phyloP scores from a whole-genome alignment of 176 grass and related monocot genomes.

The Bonia amplexicaulis region DNA sequence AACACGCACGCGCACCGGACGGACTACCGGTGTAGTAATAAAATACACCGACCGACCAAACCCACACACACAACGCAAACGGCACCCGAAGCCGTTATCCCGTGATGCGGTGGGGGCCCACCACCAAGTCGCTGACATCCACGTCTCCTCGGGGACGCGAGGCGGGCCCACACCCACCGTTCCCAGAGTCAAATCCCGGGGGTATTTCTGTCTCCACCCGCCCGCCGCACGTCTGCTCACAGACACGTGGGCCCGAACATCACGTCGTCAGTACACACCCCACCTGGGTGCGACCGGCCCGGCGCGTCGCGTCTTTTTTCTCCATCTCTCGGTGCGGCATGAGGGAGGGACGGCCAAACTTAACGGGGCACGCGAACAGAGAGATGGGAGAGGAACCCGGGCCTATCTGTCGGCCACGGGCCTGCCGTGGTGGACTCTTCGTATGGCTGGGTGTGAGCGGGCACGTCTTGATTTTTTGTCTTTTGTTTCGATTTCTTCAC shows the following conservation, averaged over 20 bases:
- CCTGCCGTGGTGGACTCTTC: neutral
- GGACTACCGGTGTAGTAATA: neutral
- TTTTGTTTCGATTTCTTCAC: too few species aligned
- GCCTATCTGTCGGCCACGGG: constrained; percentile 9
- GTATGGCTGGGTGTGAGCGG: neutral
- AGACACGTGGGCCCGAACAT: constrained; percentile 6
- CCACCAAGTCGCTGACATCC: constrained; percentile 12
- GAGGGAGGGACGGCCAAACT: neutral
- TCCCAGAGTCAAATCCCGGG: neutral
- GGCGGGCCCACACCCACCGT: neutral
- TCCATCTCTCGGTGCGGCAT: neutral
- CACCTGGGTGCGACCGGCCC: neutral
- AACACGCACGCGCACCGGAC: neutral
- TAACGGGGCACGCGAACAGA: constrained; percentile 37
- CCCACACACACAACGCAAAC: neutral
- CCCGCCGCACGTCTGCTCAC: rapidly evolving
- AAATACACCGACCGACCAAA: neutral
- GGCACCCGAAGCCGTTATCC: neutral
- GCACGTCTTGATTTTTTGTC: too few species aligned
- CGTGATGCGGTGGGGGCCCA: constrained; percentile 35
- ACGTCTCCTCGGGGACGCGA: neutral
- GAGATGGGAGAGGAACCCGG: neutral
- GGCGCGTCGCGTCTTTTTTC: neutral
- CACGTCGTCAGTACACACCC: neutral
- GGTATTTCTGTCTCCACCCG: neutral